Conservation (phyloP, 2,329 filamentous ascomycete genomes). For the Fusarium humuli region DNA sequence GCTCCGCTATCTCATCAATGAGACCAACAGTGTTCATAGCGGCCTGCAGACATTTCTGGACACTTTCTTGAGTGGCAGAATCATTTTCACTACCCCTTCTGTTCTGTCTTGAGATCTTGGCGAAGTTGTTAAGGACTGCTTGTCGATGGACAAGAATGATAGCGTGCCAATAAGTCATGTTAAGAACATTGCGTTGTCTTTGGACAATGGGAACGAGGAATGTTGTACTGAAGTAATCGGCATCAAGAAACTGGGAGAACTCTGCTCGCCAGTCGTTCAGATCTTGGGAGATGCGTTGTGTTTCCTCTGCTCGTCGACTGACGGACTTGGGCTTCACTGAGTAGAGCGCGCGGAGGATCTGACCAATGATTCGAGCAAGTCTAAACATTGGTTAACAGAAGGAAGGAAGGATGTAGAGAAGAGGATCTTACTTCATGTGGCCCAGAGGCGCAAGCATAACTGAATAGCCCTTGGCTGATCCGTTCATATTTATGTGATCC, state of each 20-base stretch:
- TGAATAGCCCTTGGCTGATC: slow-evolving; percentile 24
- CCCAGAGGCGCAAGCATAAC: slow-evolving; percentile 53
- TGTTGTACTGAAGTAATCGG: slow-evolving; percentile 51
- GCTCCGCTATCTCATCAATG: slow-evolving; percentile 42
- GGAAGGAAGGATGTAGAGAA: too few relatives aligned
- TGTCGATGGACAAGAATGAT: slow-evolving; percentile 55
- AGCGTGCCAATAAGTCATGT: slow-evolving; percentile 58
- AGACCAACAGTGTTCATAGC: slow-evolving; percentile 39
- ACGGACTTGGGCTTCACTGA: slow-evolving; percentile 51
- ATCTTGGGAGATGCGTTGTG: slow-evolving; percentile 47
- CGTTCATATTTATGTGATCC: slow-evolving; percentile 30
- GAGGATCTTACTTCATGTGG: slow-evolving; percentile 53
- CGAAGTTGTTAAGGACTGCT: slow-evolving; percentile 53
- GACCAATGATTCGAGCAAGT: slow-evolving; percentile 52
- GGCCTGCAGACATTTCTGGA: slow-evolving; percentile 37
- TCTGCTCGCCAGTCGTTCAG: slow-evolving; percentile 52
- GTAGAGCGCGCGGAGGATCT: slow-evolving; percentile 52
- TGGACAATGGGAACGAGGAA: slow-evolving; percentile 55
- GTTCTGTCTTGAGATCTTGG: slow-evolving; percentile 23
- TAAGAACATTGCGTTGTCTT: slow-evolving; percentile 56
- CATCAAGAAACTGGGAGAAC: slow-evolving; percentile 53
- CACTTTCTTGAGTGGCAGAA: slow-evolving; percentile 29
- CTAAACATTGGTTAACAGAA: slow-evolving; percentile 27
- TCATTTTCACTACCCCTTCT: slow-evolving; percentile 9
- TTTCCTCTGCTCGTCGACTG: slow-evolving; percentile 41